These are phyloP conservation scores for Trypanosoma boissoni DNA, from an alignment of 208 protist species.

Conservation along the genomic window DNA sequence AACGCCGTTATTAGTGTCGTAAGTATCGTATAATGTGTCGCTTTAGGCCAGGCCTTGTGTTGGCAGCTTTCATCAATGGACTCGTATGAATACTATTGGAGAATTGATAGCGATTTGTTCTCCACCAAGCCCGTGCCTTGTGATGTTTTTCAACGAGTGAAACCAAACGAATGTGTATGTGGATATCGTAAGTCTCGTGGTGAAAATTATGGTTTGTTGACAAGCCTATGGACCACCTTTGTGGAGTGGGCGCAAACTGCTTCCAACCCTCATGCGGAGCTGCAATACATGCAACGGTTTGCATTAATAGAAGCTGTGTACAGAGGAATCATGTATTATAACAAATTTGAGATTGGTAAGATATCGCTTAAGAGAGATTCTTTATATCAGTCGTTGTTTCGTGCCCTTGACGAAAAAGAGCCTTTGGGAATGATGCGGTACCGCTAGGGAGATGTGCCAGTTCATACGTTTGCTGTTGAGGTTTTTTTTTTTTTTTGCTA, in stretches of 20 bases:
- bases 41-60: conserved; percentile 34
- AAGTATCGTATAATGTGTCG: conserved; percentile 40
- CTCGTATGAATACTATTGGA: conserved; percentile 52
- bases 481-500: background rate
- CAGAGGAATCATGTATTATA: conserved; percentile 30
- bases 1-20: conserved; percentile 15
- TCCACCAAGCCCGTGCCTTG: conserved; percentile 24
- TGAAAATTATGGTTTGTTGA: conserved; percentile 1
- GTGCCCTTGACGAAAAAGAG: conserved; percentile 21
- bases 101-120: conserved; percentile 38
- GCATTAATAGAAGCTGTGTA: conserved; percentile 7
- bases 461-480: conserved; percentile 32
- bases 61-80: conserved; percentile 35
- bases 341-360: conserved; percentile 36
- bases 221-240: conserved; percentile 13
- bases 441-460: conserved; percentile 35
- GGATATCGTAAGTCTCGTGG: conserved; percentile 20
- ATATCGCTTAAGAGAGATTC: conserved; percentile 24
- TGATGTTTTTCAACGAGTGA: conserved; percentile 34
- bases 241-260: conserved; percentile 3
- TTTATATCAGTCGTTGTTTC: conserved; percentile 23
- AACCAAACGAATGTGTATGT: conserved; percentile 25
- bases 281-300: background rate
- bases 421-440: conserved; percentile 31
- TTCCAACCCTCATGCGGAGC: background rate